Base-by-base conservation (phyloP, 208 protist species). In the Wallacemonas sp. region DNA sequence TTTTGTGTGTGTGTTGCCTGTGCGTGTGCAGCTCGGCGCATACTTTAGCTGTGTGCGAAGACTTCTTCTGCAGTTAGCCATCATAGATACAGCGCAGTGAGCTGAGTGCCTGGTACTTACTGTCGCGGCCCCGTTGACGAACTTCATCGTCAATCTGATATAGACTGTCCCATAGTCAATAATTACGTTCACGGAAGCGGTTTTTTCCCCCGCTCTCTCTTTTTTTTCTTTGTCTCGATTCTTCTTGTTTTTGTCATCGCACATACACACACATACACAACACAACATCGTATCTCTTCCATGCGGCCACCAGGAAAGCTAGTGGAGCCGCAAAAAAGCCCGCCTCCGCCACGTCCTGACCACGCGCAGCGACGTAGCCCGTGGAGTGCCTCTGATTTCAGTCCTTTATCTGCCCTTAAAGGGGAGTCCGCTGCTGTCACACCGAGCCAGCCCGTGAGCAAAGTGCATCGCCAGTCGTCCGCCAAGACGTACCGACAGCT, bases 291-390 rank as follows among this genome's bases (percentile, higher is more conserved):
- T 41, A 17, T 41, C 45, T 53, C 45, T 53, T 11, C 17, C 17
- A 41, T 6, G 9, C 9, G 6, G 36, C 36, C 36, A 14, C 36
- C 36, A 17, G 36, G 36, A 17, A 6, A 3, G 6, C 51, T 58
- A 9, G 4, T 14, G 27, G 59, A 64, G 27, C 59, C 59, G 9
- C 59, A 64, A 22, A 6, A 53, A 15, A 64, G 59, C 28, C 59
- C 41, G 28, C 59, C 59, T 2, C 59, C 59, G 5, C 59, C 59
- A 6, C 59, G 59, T 4, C 41, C 59, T 5, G 27, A 21, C 22
- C 59, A 42, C 42, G 15, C 24, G 3, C 11, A 24, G 22, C 59
- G 22, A 6, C 8, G 22, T 1, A 41, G 42, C 3, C 28, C 51
- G 26, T 58, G 51, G 51, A 42, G 30, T 6, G 30, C 51, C 15